Base-by-base conservation (phyloP, 1,284 basidiomycete species). In the Boletus hoseneyae region DNA sequence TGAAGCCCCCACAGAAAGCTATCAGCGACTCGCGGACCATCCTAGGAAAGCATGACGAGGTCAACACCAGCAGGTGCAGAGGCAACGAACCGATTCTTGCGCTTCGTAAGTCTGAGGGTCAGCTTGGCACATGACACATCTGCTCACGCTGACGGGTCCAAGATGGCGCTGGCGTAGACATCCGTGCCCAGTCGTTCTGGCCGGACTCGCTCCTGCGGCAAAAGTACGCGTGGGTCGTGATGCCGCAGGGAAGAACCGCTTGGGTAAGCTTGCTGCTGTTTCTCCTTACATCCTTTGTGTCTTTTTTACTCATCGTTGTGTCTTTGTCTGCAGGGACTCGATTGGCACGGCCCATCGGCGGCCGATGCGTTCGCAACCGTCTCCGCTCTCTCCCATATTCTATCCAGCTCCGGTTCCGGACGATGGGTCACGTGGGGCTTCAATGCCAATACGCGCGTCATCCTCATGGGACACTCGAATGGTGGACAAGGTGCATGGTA, bases 401-500 rank as follows among this genome's bases (percentile, higher is more conserved):
- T 86, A 35, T 53, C 53, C 45, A 58, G 2, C 27, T 50, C 54
- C 18, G 47, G 49, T 9, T 63, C 59, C 15, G 54, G 61, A 2
- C 54, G 59, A 13, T 83, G 78, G 76, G 65, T 66, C 41, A 49
- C 60, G 11, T 81, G 78, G 73, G 53, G 57, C 9, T 67, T 78
- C 3, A 53, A 62, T 19, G 27, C 61, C 1, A 61, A 75, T 7
- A 69, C 73, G 1, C 72, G 71, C 27, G 78, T 83, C 0, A 65
- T 90, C 10, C 62, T 94, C 7, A 71, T 94, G 40, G 93, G 93
- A 0, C 93, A 97, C 63, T 95, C 92, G 2, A 97, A 97, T 64
- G 93, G 93, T 9, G 93, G 93, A 3, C 93, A 96, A 68, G 93
- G 93, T 6, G 76, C 86, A 3, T 93, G 91, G 88, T 85, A 92